Base-by-base conservation (phyloP, 2,329 filamentous ascomycete species). In the Thelonectria olida region DNA sequence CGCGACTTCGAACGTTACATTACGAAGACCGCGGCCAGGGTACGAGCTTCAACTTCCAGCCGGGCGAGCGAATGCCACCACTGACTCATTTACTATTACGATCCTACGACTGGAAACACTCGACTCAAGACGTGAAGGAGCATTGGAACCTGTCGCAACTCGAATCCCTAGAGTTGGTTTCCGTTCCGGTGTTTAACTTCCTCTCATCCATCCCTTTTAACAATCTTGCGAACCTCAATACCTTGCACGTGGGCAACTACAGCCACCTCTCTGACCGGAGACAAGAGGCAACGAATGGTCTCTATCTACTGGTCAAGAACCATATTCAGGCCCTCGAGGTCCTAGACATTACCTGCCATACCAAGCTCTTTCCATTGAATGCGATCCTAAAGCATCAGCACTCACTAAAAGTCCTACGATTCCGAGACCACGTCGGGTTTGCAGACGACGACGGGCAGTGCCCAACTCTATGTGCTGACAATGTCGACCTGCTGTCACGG, bases 91-190 rank as follows among this genome's bases (percentile, higher is more conserved):
- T 85, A 4, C 71, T 68, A 1, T 70, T 85, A 36, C 77, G 76
- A 49, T 82, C 80, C 2, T 85, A 85, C 63, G 79, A 84, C 71
- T 84, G 83, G 83, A 72, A 76, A 9, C 83, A 85, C 62, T 71
- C 70, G 1, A 48, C 65, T 0, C 70, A 75, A 3, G 76, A 77
- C 4, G 80, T 82, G 5, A 64, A 58, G 2, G 64, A 61, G 17
- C 80, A 84, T 58, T 85, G 82, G 82, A 76, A 83, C 66, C 79
- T 85, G 61, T 79, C 80, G 5, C 64, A 63, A n/a, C 74, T 85
- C 25, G 69, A 73, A 20, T 75, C 72, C 2, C 74, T 85, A 7
- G 71, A 77, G 27, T 73, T 84, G 31, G 64, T 80, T 23, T 79
- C 79, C 23, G 79, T 84, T 5, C 81, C 82, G 2, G 65, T 81